Evolutionary conservation across 441 rosid genomes (phyloP).

Genomic region (Populus hybrid): DNA sequence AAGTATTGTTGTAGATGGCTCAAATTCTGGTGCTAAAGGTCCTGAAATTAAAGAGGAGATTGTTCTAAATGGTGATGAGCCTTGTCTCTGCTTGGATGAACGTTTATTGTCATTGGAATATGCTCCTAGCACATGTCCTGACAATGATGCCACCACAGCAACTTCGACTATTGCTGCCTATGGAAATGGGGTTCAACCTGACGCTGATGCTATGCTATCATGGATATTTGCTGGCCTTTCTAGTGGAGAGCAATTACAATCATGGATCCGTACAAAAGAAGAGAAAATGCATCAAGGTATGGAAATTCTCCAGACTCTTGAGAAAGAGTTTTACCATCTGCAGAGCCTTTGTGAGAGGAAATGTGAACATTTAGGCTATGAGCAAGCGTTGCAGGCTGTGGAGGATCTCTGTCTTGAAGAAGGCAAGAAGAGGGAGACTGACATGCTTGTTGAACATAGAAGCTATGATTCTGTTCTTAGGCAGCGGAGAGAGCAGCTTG

Average conservation of each 20-base stretch:
- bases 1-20: slow-evolving; percentile 41
- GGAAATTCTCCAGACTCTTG: slow-evolving; percentile 70
- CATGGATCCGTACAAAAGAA: slow-evolving; percentile 64
- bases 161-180: slow-evolving; percentile 28
- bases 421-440: slow-evolving; percentile 67
- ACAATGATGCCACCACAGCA: slow-evolving; percentile 28
- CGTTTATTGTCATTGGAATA: slow-evolving; percentile 37
- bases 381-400: slow-evolving; percentile 76
- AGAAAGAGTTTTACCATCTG: slow-evolving; percentile 72
- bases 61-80: slow-evolving; percentile 53
- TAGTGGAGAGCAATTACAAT: slow-evolving; percentile 58
- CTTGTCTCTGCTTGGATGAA: slow-evolving; percentile 63
- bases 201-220: slow-evolving; percentile 57
- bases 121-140: slow-evolving; percentile 24
- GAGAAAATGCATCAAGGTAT: slow-evolving; percentile 68
- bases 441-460: slow-evolving; percentile 42
- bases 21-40: slow-evolving; percentile 28
- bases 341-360: slow-evolving; percentile 84
- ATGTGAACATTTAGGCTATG: slow-evolving; percentile 69
- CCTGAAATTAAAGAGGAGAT: slow-evolving; percentile 55
- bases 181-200: slow-evolving; percentile 34
- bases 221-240: slow-evolving; percentile 87
- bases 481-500: slow-evolving; percentile 64
- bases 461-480: slow-evolving; percentile 67
- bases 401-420: slow-evolving; percentile 83